phyloP scores from a whole-genome alignment of 2,329 filamentous ascomycete species.

The Pseudogymnoascus destructans region DNA sequence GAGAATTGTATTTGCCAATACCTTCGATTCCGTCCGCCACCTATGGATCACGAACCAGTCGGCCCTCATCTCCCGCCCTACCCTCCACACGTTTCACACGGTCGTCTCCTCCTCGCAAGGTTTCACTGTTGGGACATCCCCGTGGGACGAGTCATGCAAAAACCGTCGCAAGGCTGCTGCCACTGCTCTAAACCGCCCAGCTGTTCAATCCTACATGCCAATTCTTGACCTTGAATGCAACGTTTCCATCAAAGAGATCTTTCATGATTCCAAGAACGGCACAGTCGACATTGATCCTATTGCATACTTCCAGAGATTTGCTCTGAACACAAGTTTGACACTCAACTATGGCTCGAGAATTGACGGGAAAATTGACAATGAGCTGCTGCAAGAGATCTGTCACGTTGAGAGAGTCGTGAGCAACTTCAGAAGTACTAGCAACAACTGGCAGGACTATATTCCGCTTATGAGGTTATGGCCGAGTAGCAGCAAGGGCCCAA shows the following conservation, averaged over 20 bases:
- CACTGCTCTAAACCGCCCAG: slow-evolving; percentile 63
- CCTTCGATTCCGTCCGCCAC: slow-evolving; percentile 58
- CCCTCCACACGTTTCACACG: slow-evolving; percentile 68
- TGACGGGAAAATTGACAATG: slow-evolving; percentile 52
- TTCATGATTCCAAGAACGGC: slow-evolving; percentile 50
- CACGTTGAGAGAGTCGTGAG: slow-evolving; percentile 63
- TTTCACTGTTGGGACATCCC: slow-evolving; percentile 72
- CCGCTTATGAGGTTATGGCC: slow-evolving; percentile 55
- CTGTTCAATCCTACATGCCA: slow-evolving; percentile 67
- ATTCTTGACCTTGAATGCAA: slow-evolving; percentile 68
- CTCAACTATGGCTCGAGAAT: slow-evolving; percentile 72
- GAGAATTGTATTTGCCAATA: slow-evolving; percentile 67
- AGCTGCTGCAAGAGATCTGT: slow-evolving; percentile 59
- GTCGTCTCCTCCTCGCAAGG: slow-evolving; percentile 66
- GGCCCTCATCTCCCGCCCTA: slow-evolving; percentile 63
- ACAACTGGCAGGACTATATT: slow-evolving; percentile 81
- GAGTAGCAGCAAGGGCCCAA: slow-evolving; percentile 47
- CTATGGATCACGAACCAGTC: slow-evolving; percentile 73
- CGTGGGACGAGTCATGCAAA: slow-evolving; percentile 75
- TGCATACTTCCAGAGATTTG: slow-evolving; percentile 61
- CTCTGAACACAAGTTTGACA: slow-evolving; percentile 63
- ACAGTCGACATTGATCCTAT: slow-evolving; percentile 54
- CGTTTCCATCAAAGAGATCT: slow-evolving; percentile 58
- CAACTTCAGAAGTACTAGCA: slow-evolving; percentile 64
- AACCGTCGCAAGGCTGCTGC: slow-evolving; percentile 63